phyloP scores from a whole-genome alignment of 306 rosid genomes.

The Lithocarpus polystachyus region DNA sequence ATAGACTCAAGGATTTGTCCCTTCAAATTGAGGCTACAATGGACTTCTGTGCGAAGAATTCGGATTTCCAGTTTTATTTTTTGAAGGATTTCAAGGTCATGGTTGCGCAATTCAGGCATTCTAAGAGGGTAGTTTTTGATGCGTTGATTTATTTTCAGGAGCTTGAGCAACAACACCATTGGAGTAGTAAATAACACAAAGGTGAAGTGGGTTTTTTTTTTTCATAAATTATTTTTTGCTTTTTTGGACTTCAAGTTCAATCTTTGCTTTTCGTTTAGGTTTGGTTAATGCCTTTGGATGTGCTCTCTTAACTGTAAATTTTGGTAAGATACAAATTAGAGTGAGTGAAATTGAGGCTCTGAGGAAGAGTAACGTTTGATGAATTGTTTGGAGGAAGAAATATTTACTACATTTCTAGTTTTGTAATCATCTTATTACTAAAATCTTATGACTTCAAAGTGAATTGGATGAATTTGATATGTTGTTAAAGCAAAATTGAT shows the following conservation, averaged over 20 bases:
- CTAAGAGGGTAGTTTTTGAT: background rate
- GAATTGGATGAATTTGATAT: background rate
- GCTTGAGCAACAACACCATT: background rate
- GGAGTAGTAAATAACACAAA: background rate
- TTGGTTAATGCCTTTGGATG: background rate
- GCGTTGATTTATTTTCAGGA: slow-evolving; percentile 11
- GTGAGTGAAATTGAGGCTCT: background rate
- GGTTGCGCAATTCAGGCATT: background rate
- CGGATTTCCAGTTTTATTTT: background rate
- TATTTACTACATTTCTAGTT: background rate
- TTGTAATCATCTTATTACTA: background rate
- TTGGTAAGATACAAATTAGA: background rate
- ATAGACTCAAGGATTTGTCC: background rate
- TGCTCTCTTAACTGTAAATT: background rate
- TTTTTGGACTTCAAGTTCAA: background rate
- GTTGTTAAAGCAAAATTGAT: background rate
- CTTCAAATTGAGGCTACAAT: background rate
- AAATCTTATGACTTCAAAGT: background rate
- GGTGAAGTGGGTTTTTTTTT: background rate
- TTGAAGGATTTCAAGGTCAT: background rate
- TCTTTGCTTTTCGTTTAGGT: background rate
- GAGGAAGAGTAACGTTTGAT: background rate
- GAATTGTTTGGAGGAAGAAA: background rate
- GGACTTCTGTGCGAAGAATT: background rate
- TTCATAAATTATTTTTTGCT: background rate